A percentile compares a stretch with the other conserved stretches of the same genome.
These are phyloP conservation scores for Letharia lupina DNA, from an alignment of 495 filamentous ascomycete species.

Conservation along the genomic window DNA sequence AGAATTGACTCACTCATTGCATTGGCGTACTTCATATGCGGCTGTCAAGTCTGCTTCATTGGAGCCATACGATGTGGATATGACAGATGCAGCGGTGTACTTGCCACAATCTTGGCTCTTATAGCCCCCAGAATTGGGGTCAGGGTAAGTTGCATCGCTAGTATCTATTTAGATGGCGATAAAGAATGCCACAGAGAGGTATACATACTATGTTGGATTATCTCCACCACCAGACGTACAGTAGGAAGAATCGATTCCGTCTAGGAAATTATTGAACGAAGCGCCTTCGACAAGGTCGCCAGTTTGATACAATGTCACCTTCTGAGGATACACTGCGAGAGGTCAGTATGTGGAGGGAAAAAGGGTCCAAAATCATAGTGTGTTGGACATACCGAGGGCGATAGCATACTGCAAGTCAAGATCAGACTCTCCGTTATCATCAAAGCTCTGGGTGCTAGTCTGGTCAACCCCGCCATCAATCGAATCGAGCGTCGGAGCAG, in stretches of 20 bases:
- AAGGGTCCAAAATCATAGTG: background rate
- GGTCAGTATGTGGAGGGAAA: background rate
- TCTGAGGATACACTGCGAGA: slow-evolving; percentile 45
- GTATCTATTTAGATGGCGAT: background rate
- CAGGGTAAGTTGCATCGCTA: slow-evolving; percentile 42
- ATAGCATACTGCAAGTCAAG: slow-evolving; percentile 47
- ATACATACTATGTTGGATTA: slow-evolving; percentile 24
- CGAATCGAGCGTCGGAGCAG: slow-evolving; percentile 33
- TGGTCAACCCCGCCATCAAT: slow-evolving; percentile 40
- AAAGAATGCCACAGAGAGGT: background rate
- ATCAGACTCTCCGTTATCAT: slow-evolving; percentile 40
- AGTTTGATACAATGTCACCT: slow-evolving; percentile 48
- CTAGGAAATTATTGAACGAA: slow-evolving; percentile 46
- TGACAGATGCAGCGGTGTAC: slow-evolving; percentile 49
- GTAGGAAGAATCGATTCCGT: slow-evolving; percentile 57
- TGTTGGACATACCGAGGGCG: slow-evolving; percentile 26
- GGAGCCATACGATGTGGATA: slow-evolving; percentile 50
- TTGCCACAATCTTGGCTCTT: slow-evolving; percentile 54
- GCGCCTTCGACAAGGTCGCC: slow-evolving; percentile 46
- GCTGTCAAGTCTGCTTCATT: slow-evolving; percentile 45
- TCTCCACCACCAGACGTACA: slow-evolving; percentile 43
- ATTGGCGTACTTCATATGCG: slow-evolving; percentile 47
- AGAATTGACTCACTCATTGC: slow-evolving; percentile 32
- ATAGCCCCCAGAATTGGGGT: slow-evolving; percentile 41
- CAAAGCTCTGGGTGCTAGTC: slow-evolving; percentile 20